Conservation (phyloP, 805 yeast genomes). For the Starmerella roubikii region DNA sequence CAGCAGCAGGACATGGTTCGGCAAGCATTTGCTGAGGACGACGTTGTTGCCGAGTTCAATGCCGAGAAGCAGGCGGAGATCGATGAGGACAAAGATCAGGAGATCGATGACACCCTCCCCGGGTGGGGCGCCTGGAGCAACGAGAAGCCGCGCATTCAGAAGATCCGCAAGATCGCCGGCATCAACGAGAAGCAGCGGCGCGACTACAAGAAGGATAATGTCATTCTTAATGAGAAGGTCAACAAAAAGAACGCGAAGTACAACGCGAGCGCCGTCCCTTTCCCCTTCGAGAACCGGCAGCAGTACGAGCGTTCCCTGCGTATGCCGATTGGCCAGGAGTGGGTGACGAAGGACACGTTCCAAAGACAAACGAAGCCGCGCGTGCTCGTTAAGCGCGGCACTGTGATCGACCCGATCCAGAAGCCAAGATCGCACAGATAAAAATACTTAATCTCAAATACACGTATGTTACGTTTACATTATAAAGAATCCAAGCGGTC, state of each 20-base stretch:
- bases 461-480: conserved; percentile 9
- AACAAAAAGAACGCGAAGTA: conserved; percentile 77
- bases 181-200: conserved; percentile 59
- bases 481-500: conserved; percentile 88
- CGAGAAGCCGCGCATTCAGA: conserved; percentile 40
- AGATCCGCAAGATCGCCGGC: conserved; percentile 63
- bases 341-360: conserved; percentile 81
- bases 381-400: conserved; percentile 73
- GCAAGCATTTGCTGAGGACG: conserved; percentile 96
- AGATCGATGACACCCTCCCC: conserved; percentile 72
- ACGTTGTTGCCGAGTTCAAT: conserved; percentile 70
- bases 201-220: conserved; percentile 65
- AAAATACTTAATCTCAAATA: no score
- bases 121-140: conserved; percentile 99
- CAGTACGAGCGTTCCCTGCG: conserved; percentile 89
- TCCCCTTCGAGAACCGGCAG: conserved; percentile 83
- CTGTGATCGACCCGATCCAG: conserved; percentile 79
- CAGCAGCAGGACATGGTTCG: conserved; percentile 50
- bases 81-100: conserved; percentile 74
- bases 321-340: conserved; percentile 95
- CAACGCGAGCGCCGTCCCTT: conserved; percentile 82
- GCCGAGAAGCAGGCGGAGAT: conserved; percentile 55
- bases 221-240: conserved; percentile 76
- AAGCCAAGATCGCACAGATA: conserved; percentile 21
- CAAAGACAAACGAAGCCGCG: conserved; percentile 82